Percentiles rank a stretch among this genome's conserved stretches.
Conservation (phyloP, 495 filamentous ascomycete genomes). For the Annulohypoxylon maeteangense region DNA sequence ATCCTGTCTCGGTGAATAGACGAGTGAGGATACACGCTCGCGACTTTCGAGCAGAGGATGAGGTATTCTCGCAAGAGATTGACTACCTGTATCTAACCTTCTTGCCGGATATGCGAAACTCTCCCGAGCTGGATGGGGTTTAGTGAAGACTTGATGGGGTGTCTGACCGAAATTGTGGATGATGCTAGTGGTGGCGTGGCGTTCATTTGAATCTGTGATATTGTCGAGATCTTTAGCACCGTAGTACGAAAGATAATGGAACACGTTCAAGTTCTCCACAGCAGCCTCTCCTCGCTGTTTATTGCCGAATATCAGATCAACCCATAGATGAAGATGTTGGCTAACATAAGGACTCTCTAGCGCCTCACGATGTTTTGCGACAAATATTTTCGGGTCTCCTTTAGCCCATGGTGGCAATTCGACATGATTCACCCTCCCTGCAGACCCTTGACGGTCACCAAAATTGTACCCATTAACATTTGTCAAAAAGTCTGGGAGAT, state of each 20-base stretch:
- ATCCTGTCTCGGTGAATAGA: constrained; percentile 82
- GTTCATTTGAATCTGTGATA: constrained; percentile 87
- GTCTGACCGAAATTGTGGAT: constrained; percentile 99
- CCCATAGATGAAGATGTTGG: constrained; percentile 90
- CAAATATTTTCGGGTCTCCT: constrained; percentile 94
- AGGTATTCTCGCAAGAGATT: constrained; percentile 81
- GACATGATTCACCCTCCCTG: constrained; percentile 83
- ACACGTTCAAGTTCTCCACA: constrained; percentile 91
- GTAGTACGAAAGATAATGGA: constrained; percentile 93
- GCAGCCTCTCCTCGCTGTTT: constrained; percentile 96
- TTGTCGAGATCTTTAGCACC: constrained; percentile 92
- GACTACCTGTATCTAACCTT: constrained; percentile 80
- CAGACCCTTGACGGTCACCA: constrained; percentile 81
- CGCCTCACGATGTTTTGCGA: constrained; percentile 92
- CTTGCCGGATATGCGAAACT: constrained; percentile 67
- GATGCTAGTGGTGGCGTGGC: constrained; percentile 87
- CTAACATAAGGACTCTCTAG: constrained; percentile 95
- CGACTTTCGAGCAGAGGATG: constrained; percentile 82
- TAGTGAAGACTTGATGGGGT: constrained; percentile 90
- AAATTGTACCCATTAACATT: constrained; percentile 96
- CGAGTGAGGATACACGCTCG: constrained; percentile 81
- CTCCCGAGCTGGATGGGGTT: constrained; percentile 79
- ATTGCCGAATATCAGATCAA: constrained; percentile 93
- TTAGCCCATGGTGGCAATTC: constrained; percentile 95
- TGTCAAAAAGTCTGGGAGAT: constrained; percentile 88